phyloP scores from a whole-genome alignment of 2,329 filamentous ascomycete species.

The Penicillium digitatum region DNA sequence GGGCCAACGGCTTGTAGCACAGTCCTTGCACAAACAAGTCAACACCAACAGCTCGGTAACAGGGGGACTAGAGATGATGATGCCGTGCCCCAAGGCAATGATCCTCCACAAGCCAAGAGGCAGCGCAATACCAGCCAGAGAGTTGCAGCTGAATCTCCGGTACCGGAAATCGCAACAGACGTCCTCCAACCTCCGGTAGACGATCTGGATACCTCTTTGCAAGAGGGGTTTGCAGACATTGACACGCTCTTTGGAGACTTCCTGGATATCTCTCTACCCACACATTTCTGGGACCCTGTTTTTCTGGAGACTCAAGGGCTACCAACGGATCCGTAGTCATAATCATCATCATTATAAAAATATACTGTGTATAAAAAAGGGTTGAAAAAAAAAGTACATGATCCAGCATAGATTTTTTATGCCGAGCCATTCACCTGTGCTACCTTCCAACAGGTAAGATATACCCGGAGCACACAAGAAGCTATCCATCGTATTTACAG shows the following conservation, averaged over 20 bases:
- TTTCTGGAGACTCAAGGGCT: slow-evolving; percentile 19
- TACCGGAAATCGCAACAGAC: slow-evolving; percentile 9
- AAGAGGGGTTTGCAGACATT: slow-evolving; percentile 32
- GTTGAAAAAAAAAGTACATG: background rate
- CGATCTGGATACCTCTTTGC: slow-evolving; percentile 30
- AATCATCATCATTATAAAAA: slow-evolving; percentile 14
- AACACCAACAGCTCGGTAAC: background rate
- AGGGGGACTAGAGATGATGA: background rate
- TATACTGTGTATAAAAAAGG: slow-evolving; percentile 6
- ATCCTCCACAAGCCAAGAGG: background rate
- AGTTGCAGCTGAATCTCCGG: background rate
- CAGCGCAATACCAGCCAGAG: slow-evolving; percentile 1
- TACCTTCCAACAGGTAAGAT: background rate
- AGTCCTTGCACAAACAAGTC: background rate
- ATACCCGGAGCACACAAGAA: background rate
- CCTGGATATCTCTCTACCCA: slow-evolving; percentile 34
- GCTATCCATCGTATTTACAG: background rate
- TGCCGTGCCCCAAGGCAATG: background rate
- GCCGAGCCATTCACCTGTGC: background rate
- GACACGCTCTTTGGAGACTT: slow-evolving; percentile 36
- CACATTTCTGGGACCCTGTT: slow-evolving; percentile 38
- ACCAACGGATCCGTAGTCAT: slow-evolving; percentile 1
- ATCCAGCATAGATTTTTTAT: background rate
- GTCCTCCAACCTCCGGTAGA: slow-evolving; percentile 46
- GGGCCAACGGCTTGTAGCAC: background rate